A percentile compares a stretch with the other conserved stretches of the same genome.
Conservation (phyloP, 1,284 basidiomycete species). For the Volvariella surrecta region DNA sequence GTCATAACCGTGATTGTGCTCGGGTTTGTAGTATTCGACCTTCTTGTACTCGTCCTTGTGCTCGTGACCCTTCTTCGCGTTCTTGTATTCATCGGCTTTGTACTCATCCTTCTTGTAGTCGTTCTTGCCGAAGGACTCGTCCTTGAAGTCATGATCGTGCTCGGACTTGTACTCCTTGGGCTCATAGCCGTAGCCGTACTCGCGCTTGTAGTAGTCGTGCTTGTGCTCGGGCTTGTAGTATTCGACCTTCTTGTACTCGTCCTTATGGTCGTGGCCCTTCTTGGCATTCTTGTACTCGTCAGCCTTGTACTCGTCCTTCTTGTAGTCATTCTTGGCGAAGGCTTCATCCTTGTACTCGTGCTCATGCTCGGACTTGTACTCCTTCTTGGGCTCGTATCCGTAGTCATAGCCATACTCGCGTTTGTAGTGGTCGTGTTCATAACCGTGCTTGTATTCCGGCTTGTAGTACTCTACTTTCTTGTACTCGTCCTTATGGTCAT, state of each 20-base stretch:
- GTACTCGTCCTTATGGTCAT: conserved; percentile 3
- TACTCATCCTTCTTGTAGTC: conserved; percentile 1
- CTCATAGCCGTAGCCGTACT: too few species aligned
- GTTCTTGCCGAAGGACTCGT: too few species aligned
- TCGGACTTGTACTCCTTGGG: too few species aligned
- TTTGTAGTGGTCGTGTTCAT: conserved; percentile 1
- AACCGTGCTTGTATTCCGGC: neutral
- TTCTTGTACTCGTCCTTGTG: neutral
- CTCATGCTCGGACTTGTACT: neutral
- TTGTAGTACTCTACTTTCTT: neutral
- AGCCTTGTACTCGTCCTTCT: conserved; percentile 3
- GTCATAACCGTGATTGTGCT: too few species aligned
- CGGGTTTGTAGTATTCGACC: neutral
- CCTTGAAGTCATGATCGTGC: too few species aligned
- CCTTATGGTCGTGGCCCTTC: too few species aligned
- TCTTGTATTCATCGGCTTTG: too few species aligned
- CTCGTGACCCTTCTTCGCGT: too few species aligned
- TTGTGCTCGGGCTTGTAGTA: too few species aligned
- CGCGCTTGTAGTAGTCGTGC: too few species aligned
- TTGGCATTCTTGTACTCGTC: too few species aligned
- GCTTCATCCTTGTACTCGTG: neutral
- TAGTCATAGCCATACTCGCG: neutral
- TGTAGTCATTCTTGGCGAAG: neutral
- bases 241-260: too few species aligned
- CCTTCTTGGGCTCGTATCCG: neutral